Conservation (phyloP, 140 eudicot genomes). For the Stevia rebaudiana region DNA sequence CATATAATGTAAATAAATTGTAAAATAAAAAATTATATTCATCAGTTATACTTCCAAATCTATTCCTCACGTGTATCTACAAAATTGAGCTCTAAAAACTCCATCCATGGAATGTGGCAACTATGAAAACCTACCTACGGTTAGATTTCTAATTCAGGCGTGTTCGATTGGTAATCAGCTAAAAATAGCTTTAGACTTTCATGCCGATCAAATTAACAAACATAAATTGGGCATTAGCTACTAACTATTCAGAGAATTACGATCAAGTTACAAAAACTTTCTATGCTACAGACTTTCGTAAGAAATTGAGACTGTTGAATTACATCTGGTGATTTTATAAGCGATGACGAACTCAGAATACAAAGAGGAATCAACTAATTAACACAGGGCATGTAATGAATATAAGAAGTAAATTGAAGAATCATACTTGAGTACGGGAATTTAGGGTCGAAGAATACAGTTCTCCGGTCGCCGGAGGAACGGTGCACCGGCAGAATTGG, state of each 20-base stretch:
- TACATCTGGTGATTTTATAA: not conserved
- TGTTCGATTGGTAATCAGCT: slow-evolving; percentile 1
- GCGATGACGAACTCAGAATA: not conserved
- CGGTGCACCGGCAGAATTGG: slow-evolving; percentile 17
- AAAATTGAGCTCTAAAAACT: not conserved
- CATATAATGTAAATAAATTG: not conserved
- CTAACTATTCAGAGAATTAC: not conserved
- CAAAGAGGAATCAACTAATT: not conserved
- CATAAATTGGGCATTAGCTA: slow-evolving; percentile 1
- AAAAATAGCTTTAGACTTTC: not conserved
- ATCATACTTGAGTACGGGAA: slow-evolving; percentile 32
- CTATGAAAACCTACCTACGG: not conserved
- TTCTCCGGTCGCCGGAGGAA: slow-evolving; percentile 31
- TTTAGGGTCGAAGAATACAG: slow-evolving; percentile 19
- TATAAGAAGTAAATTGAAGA: slow-evolving; percentile 10
- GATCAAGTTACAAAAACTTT: not conserved
- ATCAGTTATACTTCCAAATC: not conserved
- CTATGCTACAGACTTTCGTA: not conserved
- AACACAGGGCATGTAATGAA: not conserved
- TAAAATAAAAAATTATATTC: not conserved
- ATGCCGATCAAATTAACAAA: slow-evolving; percentile 7
- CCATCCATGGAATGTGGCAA: not conserved
- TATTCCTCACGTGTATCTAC: not conserved
- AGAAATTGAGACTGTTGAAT: not conserved
- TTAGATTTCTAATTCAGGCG: not conserved